Evolutionary conservation across 495 filamentous ascomycete genomes (phyloP).

Genomic region (Neurospora sp.): DNA sequence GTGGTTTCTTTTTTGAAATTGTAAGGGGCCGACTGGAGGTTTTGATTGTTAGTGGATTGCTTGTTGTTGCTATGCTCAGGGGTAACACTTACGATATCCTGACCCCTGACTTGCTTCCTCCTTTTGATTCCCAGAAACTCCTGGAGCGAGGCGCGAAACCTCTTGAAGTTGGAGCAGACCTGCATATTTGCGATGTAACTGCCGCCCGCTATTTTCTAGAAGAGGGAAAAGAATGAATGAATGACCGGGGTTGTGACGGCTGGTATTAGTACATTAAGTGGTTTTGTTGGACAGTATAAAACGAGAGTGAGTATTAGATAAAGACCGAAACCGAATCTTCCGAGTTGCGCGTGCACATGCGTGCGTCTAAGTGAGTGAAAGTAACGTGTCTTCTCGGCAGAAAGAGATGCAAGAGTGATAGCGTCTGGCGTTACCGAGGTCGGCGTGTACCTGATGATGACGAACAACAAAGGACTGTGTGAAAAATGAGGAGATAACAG

Average conservation of each 20-base stretch:
- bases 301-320: neutral
- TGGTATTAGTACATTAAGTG: neutral
- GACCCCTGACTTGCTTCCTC: constrained; percentile 10
- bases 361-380: neutral
- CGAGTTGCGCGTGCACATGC: neutral
- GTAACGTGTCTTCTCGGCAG: neutral
- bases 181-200: constrained; percentile 4
- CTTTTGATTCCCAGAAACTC: constrained; percentile 10
- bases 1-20: constrained; percentile 32
- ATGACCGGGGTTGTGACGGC: neutral
- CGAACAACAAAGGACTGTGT: neutral
- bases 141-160: constrained; percentile 14
- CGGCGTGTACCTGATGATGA: neutral
- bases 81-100: constrained; percentile 15
- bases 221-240: neutral
- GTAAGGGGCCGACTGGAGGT: constrained; percentile 34
- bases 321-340: neutral
- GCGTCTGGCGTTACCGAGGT: neutral
- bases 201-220: neutral
- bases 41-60: constrained; percentile 10
- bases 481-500: neutral
- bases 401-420: neutral
- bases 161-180: constrained; percentile 16
- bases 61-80: neutral
- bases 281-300: neutral